Evolutionary conservation across 495 filamentous ascomycete genomes (phyloP).

Genomic region (Penicillium canariense): DNA sequence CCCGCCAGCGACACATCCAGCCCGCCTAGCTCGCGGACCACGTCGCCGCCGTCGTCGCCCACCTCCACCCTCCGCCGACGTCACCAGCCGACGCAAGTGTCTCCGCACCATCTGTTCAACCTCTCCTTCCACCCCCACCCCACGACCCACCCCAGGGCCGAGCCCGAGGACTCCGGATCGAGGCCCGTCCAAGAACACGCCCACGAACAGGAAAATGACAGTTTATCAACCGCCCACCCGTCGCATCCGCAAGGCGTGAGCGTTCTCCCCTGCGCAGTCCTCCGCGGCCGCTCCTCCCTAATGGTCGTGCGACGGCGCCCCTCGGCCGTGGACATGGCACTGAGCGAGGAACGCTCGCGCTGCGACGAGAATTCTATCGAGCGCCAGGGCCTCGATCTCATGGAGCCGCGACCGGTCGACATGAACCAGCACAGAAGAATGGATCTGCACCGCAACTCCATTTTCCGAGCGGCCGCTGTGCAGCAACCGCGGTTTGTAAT

Average conservation of each 20-base stretch:
- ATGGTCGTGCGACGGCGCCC: slow-evolving; percentile 40
- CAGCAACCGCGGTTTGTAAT: slow-evolving; percentile 42
- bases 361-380: slow-evolving; percentile 39
- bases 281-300: slow-evolving; percentile 35
- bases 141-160: slow-evolving; percentile 13
- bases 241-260: slow-evolving; percentile 11
- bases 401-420: slow-evolving; percentile 46
- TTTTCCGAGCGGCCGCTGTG: neutral
- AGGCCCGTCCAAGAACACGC: too few relatives aligned
- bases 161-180: slow-evolving; percentile 7
- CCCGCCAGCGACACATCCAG: slow-evolving; percentile 21
- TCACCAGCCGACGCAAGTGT: slow-evolving; percentile 15
- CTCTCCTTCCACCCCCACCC: slow-evolving; percentile 28
- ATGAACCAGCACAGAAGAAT: slow-evolving; percentile 31
- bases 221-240: neutral
- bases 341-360: slow-evolving; percentile 42
- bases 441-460: slow-evolving; percentile 11
- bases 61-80: slow-evolving; percentile 10
- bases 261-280: slow-evolving; percentile 29
- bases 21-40: slow-evolving; percentile 21
- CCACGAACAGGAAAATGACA: too few relatives aligned
- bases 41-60: slow-evolving; percentile 24
- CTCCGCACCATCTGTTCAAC: slow-evolving; percentile 29
- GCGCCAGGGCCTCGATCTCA: slow-evolving; percentile 40
- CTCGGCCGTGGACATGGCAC: slow-evolving; percentile 42